Percentiles rank a stretch among this genome's conserved stretches.
Conservation (phyloP, 768 basidiomycete genomes). For the Lentinula sp. region DNA sequence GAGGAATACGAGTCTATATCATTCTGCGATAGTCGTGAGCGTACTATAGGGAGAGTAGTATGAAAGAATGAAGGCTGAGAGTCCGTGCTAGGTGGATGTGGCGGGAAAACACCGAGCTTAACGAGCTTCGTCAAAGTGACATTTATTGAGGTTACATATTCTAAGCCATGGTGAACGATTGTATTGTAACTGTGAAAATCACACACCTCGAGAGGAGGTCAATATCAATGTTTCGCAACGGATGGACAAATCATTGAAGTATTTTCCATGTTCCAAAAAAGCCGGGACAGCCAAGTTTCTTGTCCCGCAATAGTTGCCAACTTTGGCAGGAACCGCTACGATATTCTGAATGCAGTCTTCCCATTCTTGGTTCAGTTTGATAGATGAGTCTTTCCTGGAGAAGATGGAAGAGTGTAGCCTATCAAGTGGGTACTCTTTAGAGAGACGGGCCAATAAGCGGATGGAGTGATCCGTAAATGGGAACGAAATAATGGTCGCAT, state of each 20-base stretch:
- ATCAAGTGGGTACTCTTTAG: conserved; percentile 61
- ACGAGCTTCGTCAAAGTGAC: conserved; percentile 64
- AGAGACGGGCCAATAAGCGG: conserved; percentile 46
- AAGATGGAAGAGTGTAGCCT: conserved; percentile 54
- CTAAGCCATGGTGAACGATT: conserved; percentile 20
- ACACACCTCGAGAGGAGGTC: conserved; percentile 34
- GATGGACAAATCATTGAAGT: conserved; percentile 46
- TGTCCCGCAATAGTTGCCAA: conserved; percentile 62
- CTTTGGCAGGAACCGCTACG: conserved; percentile 66
- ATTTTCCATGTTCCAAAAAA: conserved; percentile 47
- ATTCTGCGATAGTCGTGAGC: conserved; percentile 24
- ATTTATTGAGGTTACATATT: conserved; percentile 33
- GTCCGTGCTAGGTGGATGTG: conserved; percentile 38
- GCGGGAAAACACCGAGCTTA: conserved; percentile 60
- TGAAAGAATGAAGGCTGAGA: conserved; percentile 71
- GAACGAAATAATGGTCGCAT: conserved; percentile 54
- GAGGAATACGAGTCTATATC: conserved; percentile 31
- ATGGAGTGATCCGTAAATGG: conserved; percentile 45
- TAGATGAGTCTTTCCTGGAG: conserved; percentile 14
- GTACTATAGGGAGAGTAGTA: conserved; percentile 42
- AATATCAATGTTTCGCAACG: conserved; percentile 47
- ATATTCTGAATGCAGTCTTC: conserved; percentile 67
- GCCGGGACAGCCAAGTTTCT: conserved; percentile 31
- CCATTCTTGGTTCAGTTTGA: conserved; percentile 46
- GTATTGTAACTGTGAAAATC: conserved; percentile 4